phyloP scores from a whole-genome alignment of 228 moss, liverwort and hornwort species.

The Sphagnum fallax region DNA sequence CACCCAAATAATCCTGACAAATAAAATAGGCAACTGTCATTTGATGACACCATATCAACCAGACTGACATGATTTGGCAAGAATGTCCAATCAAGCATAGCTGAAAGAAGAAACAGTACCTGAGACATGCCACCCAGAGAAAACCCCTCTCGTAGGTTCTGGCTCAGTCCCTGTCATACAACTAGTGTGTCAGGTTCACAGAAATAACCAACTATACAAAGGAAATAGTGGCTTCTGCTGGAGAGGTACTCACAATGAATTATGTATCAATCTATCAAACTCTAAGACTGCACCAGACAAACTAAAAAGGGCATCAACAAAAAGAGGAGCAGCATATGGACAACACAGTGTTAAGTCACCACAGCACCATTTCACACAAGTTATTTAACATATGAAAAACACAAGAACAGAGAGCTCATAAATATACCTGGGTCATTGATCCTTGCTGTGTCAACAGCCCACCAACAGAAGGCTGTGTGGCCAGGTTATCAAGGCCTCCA shows the following conservation, averaged over 20 bases:
- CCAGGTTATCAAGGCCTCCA: conserved; percentile 78
- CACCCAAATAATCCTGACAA: conserved; percentile 80
- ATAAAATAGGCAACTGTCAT: background rate
- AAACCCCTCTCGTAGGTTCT: conserved; percentile 48
- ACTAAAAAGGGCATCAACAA: background rate
- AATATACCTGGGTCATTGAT: conserved; percentile 65
- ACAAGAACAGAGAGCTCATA: background rate
- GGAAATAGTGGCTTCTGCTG: background rate
- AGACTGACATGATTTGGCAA: too few species aligned
- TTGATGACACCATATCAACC: too few species aligned
- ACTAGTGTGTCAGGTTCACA: background rate
- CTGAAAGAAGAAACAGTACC: conserved; percentile 10
- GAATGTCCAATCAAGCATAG: too few species aligned
- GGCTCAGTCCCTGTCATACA: conserved; percentile 33
- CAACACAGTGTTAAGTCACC: background rate
- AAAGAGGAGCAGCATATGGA: background rate
- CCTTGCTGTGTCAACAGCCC: conserved; percentile 89
- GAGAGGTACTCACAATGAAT: background rate
- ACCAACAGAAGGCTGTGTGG: conserved; percentile 83
- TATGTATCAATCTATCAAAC: too few species aligned
- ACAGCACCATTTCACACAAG: background rate
- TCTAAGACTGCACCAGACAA: too few species aligned
- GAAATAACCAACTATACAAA: background rate
- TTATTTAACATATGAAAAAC: background rate
- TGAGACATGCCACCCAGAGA: conserved; percentile 58